Percentiles rank a stretch among this genome's conserved stretches.
These are phyloP conservation scores for Pholiota microspora DNA, from an alignment of 768 basidiomycete species.

Conservation along the genomic window DNA sequence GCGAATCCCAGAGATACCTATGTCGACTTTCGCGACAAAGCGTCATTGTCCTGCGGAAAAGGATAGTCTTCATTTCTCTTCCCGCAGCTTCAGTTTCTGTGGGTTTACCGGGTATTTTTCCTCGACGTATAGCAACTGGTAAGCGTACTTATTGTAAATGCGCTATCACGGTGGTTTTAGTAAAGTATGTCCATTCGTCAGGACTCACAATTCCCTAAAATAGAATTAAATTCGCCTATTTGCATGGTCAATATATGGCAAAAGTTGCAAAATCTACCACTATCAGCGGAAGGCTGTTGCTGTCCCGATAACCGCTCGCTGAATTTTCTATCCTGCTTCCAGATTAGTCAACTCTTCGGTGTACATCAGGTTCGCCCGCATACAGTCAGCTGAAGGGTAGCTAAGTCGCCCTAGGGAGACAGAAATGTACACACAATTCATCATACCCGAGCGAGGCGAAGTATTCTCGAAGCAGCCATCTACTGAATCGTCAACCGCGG, in stretches of 20 bases:
- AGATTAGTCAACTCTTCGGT: too few relatives aligned
- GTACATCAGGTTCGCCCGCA: neutral
- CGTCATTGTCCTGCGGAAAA: neutral
- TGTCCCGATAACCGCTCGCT: too few relatives aligned
- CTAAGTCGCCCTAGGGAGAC: neutral
- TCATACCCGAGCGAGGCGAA: neutral
- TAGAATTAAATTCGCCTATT: constrained; percentile 1
- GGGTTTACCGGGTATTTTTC: too few relatives aligned
- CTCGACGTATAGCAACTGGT: too few relatives aligned
- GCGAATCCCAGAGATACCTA: neutral
- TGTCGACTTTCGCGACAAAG: constrained; percentile 3
- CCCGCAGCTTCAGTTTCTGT: constrained; percentile 13
- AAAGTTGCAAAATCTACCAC: too few relatives aligned
- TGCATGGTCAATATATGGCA: neutral
- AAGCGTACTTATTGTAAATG: too few relatives aligned
- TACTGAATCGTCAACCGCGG: constrained; percentile 7
- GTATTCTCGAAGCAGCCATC: constrained; percentile 6
- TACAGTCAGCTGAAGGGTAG: neutral
- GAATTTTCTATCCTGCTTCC: too few relatives aligned
- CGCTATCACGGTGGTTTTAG: neutral
- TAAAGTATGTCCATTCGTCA: neutral
- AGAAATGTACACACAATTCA: neutral
- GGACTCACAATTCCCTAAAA: neutral
- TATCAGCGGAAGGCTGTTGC: too few relatives aligned
- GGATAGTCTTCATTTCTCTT: constrained; percentile 14